Evolutionary conservation across 768 basidiomycete species (phyloP), one percentile per base, ranked within the genome.

Genomic region (Dictyophora rubrovolvata): DNA sequence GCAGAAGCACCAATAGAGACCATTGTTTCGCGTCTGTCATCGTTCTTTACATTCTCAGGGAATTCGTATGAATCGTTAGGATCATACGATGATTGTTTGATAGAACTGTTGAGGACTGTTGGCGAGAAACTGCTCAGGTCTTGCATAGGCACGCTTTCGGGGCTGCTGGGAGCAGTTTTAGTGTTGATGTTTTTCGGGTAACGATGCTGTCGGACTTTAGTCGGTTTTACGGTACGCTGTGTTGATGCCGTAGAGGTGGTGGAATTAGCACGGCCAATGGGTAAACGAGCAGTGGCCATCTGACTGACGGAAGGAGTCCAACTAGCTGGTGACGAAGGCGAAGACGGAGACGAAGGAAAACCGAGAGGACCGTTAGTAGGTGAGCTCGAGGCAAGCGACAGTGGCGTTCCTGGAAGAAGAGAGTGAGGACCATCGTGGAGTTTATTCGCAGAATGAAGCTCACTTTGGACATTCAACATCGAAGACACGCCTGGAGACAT

Each of bases 201-300:
- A 51, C 48, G 57, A 59, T 59, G 57, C 28, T 59, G 57, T 42
- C 57, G n/a, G 17, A 56, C 33, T 48, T 35, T 56, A 20, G 46
- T 28, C 33, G 46, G 1, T 18, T 18, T 35, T n/a, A 59, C 17
- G 9, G 49, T 36, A 16, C 49, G 49, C 17, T 23, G 52, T 17
- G 21, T n/a, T 23, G 22, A 22, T 49, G 16, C 49, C 8, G 14
- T 17, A 23, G 17, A 33, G 10, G 28, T 47, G 47, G 36, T 35
- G 36, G 33, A 51, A 8, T 35, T 18, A 4, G 50, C 12, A 1
- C 57, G 36, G 47, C 53, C 53, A 17, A 59, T 59, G 16, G 57
- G 57, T 42, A 59, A 28, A 53, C 37, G 57, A 20, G 57, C 7
- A 35, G 50, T 23, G 28, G 50, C 22, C 49, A 47, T 33, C 14